phyloP scores from a whole-genome alignment of 1,139 yeast genomes.

The Scheffersomyces quercinus region DNA sequence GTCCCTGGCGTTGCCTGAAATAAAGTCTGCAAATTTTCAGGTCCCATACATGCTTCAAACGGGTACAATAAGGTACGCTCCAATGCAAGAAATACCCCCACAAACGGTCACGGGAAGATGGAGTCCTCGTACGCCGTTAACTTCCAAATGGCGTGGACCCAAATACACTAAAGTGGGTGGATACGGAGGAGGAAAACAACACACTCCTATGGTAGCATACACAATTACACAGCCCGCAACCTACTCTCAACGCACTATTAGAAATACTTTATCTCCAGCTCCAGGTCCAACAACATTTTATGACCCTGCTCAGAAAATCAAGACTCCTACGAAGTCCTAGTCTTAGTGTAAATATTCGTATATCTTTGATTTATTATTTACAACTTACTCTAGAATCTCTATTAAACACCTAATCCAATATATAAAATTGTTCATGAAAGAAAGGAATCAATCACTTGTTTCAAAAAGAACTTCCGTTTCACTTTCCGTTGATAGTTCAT shows the following conservation, averaged over 20 bases:
- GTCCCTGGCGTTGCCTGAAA: too few species aligned
- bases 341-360: not conserved
- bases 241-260: not conserved
- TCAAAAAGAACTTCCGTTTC: constrained; percentile 16
- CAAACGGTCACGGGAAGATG: not conserved
- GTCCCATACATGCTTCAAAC: constrained; percentile 4
- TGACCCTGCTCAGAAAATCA: not conserved
- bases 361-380: too few species aligned
- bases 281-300: not conserved
- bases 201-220: constrained; percentile 2
- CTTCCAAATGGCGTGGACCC: not conserved
- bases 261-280: not conserved
- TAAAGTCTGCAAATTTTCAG: too few species aligned
- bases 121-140: not conserved
- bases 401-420: too few species aligned
- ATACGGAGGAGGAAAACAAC: not conserved
- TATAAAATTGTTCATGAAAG: too few species aligned
- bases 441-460: not conserved
- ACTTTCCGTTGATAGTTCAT: constrained; percentile 7
- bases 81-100: constrained; percentile 3
- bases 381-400: too few species aligned
- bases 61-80: constrained; percentile 5
- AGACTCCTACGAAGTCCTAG: not conserved
- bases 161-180: not conserved
- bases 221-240: constrained; percentile 6